A percentile compares a stretch with the other conserved stretches of the same genome.
Evolutionary conservation across 1,284 basidiomycete species (phyloP).

Genomic region (Rhodotorula sp.): DNA sequence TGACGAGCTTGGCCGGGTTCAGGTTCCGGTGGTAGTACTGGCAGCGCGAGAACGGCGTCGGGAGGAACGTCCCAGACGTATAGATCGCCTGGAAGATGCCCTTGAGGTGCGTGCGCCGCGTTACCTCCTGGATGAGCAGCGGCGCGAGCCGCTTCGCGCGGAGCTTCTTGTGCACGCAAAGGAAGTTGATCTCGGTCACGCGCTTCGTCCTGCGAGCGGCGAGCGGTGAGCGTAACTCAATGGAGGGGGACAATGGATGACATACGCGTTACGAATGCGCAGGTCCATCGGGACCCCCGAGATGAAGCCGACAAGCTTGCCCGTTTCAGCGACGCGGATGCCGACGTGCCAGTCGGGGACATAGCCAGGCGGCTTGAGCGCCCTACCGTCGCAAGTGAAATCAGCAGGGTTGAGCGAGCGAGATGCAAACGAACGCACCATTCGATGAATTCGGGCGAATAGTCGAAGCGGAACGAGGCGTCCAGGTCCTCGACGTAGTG

Average conservation of each 20-base stretch:
- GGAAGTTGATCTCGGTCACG: slow-evolving; percentile 92
- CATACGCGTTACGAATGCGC: slow-evolving; percentile 76
- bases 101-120: slow-evolving; percentile 83
- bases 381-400: slow-evolving; percentile 63
- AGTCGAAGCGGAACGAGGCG: slow-evolving; percentile 93
- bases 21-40: slow-evolving; percentile 85
- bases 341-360: slow-evolving; percentile 93
- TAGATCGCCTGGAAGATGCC: slow-evolving; percentile 98
- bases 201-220: slow-evolving; percentile 62
- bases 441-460: slow-evolving; percentile 88
- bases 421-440: slow-evolving; percentile 62
- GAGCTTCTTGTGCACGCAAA: slow-evolving; percentile 97
- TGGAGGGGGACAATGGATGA: slow-evolving; percentile 17
- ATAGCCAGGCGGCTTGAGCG: slow-evolving; percentile 90
- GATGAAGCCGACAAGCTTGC: slow-evolving; percentile 97
- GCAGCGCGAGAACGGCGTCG: slow-evolving; percentile 83
- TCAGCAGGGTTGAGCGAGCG: background rate
- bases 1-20: slow-evolving; percentile 88
- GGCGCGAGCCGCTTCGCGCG: slow-evolving; percentile 94
- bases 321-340: slow-evolving; percentile 79
- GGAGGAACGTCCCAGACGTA: slow-evolving; percentile 86
- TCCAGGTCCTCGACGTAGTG: slow-evolving; percentile 98
- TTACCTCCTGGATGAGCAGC: slow-evolving; percentile 97
- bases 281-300: slow-evolving; percentile 87
- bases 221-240: background rate